These are phyloP conservation scores for Geotrichum citri-aurantii DNA, from an alignment of 1,139 yeast species.

Conservation along the genomic window DNA sequence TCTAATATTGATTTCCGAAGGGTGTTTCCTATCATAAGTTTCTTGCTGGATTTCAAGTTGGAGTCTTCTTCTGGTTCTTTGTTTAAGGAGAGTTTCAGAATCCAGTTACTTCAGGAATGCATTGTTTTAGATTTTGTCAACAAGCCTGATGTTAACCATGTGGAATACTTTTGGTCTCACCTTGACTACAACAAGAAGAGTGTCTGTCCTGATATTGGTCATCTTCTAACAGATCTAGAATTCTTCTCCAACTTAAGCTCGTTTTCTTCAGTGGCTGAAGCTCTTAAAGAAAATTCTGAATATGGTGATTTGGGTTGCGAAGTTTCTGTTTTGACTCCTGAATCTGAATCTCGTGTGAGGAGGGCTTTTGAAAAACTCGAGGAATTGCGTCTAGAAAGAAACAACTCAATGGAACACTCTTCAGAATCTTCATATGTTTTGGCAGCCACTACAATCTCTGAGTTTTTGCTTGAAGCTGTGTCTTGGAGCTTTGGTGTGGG, in stretches of 20 bases:
- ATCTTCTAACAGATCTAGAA: constrained; percentile 53
- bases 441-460: constrained; percentile 34
- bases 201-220: constrained; percentile 68
- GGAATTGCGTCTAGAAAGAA: constrained; percentile 36
- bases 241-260: constrained; percentile 51
- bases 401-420: constrained; percentile 4
- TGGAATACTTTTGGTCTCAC: constrained; percentile 40
- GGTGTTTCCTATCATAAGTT: constrained; percentile 47
- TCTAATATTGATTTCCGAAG: constrained; percentile 49
- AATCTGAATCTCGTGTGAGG: constrained; percentile 32
- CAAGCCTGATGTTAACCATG: not conserved
- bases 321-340: constrained; percentile 30
- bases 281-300: constrained; percentile 40
- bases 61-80: constrained; percentile 49
- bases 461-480: constrained; percentile 24
- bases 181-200: constrained; percentile 67
- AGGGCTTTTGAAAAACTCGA: constrained; percentile 44
- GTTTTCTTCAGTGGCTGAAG: constrained; percentile 38
- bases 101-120: constrained; percentile 52
- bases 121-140: constrained; percentile 47
- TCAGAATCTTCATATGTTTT: constrained; percentile 31
- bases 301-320: constrained; percentile 37
- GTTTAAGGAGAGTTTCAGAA: constrained; percentile 58
- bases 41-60: constrained; percentile 47
- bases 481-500: constrained; percentile 24